phyloP scores from a whole-genome alignment of 2,329 filamentous ascomycete genomes.

The Colletotrichum sp. region DNA sequence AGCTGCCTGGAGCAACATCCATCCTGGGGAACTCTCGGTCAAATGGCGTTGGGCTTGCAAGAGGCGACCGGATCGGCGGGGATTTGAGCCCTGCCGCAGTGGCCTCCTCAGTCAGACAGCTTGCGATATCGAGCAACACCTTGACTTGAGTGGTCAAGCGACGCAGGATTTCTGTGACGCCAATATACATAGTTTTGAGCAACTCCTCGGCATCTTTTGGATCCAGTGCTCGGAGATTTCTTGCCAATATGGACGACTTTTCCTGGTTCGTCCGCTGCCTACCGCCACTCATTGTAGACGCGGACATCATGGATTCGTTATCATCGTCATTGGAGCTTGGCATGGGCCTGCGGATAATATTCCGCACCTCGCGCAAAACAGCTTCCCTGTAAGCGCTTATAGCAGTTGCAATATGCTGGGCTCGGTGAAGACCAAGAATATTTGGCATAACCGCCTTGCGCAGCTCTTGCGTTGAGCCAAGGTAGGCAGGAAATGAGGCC shows the following conservation, averaged over 20 bases:
- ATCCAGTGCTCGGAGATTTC: conserved; percentile 85
- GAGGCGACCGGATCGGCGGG: conserved; percentile 54
- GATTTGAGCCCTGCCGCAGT: conserved; percentile 46
- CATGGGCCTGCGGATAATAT: conserved; percentile 81
- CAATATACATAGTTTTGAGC: conserved; percentile 82
- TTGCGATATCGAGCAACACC: conserved; percentile 91
- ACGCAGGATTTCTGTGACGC: conserved; percentile 84
- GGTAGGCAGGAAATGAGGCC: conserved; percentile 78
- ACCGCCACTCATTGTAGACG: conserved; percentile 75
- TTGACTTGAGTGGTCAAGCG: conserved; percentile 91
- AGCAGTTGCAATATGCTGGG: conserved; percentile 79
- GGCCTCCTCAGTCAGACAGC: conserved; percentile 61
- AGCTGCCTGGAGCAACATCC: conserved; percentile 28
- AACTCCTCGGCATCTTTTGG: conserved; percentile 84
- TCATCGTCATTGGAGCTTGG: conserved; percentile 96
- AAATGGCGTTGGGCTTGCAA: conserved; percentile 51
- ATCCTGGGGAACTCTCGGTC: conserved; percentile 18
- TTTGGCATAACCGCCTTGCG: conserved; percentile 73
- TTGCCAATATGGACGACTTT: conserved; percentile 85
- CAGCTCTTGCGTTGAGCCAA: conserved; percentile 73
- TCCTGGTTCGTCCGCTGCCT: conserved; percentile 79
- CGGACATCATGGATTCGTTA: conserved; percentile 85
- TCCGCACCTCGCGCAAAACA: conserved; percentile 84
- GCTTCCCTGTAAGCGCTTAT: conserved; percentile 85
- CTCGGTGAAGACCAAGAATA: conserved; percentile 80